These are phyloP conservation scores for Alternaria gaisen DNA, from an alignment of 2,329 filamentous ascomycete genomes.

Conservation along the genomic window DNA sequence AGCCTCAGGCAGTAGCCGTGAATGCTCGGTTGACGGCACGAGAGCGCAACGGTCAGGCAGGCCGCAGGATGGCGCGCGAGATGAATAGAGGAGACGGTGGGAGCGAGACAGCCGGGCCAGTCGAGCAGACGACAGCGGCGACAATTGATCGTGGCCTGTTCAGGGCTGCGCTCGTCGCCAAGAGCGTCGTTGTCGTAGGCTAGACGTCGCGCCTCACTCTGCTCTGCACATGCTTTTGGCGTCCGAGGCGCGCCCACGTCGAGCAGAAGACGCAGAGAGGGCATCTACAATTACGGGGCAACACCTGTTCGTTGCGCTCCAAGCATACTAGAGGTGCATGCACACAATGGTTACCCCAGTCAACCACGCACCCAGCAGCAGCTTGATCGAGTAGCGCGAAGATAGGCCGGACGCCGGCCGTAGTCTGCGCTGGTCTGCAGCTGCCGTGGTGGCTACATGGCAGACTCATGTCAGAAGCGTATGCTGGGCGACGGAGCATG, in stretches of 20 bases:
- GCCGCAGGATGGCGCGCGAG: not conserved
- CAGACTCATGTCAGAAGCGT: constrained; percentile 4
- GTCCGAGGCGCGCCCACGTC: constrained; percentile 1
- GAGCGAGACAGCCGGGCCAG: no score
- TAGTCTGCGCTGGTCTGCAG: constrained; percentile 9
- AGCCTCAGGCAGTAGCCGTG: constrained; percentile 23
- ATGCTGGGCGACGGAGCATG: constrained; percentile 5
- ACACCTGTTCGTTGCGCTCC: constrained; percentile 13
- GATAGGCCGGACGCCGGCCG: constrained; percentile 9
- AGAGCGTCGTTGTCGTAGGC: not conserved
- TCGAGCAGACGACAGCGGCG: not conserved
- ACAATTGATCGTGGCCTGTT: not conserved
- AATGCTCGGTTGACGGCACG: constrained; percentile 8
- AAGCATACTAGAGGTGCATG: constrained; percentile 15
- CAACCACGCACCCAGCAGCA: constrained; percentile 2
- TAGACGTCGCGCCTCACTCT: constrained; percentile 5
- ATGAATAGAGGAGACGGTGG: constrained; percentile 2
- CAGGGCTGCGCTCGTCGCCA: not conserved
- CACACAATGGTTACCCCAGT: constrained; percentile 12
- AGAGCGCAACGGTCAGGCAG: constrained; percentile 3
- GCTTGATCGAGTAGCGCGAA: constrained; percentile 3
- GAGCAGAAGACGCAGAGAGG: constrained; percentile 1
- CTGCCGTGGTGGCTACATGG: not conserved
- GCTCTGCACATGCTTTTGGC: not conserved
- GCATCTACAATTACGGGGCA: constrained; percentile 14